phyloP scores from a whole-genome alignment of 2,329 filamentous ascomycete genomes.

The Pestalotiopsis sp. region DNA sequence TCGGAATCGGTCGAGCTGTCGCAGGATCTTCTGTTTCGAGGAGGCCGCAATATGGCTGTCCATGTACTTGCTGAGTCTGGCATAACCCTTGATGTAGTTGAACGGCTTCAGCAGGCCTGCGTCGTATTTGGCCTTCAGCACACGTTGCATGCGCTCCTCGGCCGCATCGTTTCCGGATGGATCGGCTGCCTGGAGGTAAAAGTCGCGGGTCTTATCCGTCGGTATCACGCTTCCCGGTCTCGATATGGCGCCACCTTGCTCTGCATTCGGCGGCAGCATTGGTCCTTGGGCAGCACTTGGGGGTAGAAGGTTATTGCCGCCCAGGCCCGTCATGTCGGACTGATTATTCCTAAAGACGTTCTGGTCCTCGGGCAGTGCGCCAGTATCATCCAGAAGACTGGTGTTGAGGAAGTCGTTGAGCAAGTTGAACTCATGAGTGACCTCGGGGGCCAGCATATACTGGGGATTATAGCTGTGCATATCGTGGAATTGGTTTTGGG shows the following conservation, averaged over 20 bases:
- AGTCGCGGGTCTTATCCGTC: slow-evolving; percentile 78
- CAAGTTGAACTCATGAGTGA: slow-evolving; percentile 94
- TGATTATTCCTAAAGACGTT: slow-evolving; percentile 42
- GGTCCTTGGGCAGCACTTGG: slow-evolving; percentile 40
- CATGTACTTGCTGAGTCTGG: slow-evolving; percentile 86
- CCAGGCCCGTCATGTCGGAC: slow-evolving; percentile 51
- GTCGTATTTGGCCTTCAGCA: slow-evolving; percentile 94
- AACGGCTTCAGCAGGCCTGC: slow-evolving; percentile 94
- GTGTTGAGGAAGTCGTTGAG: slow-evolving; percentile 96
- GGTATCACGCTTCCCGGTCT: slow-evolving; percentile 64
- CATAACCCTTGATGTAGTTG: slow-evolving; percentile 98
- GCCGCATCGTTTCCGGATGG: slow-evolving; percentile 83
- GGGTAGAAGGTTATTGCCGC: slow-evolving; percentile 34
- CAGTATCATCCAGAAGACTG: slow-evolving; percentile 83
- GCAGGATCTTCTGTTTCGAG: slow-evolving; percentile 87
- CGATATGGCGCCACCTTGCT: slow-evolving; percentile 58
- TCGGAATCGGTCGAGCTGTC: slow-evolving; percentile 88
- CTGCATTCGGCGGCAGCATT: slow-evolving; percentile 52
- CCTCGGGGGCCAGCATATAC: slow-evolving; percentile 91
- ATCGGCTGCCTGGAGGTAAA: slow-evolving; percentile 96
- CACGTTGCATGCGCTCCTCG: slow-evolving; percentile 92
- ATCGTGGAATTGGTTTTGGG: slow-evolving; percentile 86
- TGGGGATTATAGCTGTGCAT: slow-evolving; percentile 93
- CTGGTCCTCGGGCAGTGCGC: slow-evolving; percentile 70
- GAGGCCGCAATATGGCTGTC: slow-evolving; percentile 81